These are phyloP conservation scores for Trametes villosa DNA, from an alignment of 768 basidiomycete species.

Conservation along the genomic window DNA sequence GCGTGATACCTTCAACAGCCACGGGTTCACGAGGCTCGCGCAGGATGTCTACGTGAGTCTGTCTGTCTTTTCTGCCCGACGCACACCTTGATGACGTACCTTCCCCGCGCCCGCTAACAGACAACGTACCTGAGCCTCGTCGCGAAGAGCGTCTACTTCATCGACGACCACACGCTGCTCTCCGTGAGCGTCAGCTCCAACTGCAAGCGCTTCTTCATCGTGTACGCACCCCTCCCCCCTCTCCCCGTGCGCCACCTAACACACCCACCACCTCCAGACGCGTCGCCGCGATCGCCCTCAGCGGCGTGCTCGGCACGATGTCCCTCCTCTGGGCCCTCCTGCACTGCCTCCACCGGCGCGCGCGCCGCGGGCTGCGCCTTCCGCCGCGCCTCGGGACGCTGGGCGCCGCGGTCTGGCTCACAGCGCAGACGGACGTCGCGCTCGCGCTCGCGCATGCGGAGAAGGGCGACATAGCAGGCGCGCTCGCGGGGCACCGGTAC, in stretches of 20 bases:
- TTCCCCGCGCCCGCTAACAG: constrained; percentile 29
- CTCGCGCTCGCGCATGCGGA: constrained; percentile 24
- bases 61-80: neutral
- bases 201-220: constrained; percentile 52
- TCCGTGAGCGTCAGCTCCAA: constrained; percentile 48
- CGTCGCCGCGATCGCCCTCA: neutral
- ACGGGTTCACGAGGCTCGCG: constrained; percentile 43
- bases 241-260: neutral
- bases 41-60: constrained; percentile 54
- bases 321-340: constrained; percentile 30
- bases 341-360: constrained; percentile 49
- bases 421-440: constrained; percentile 52
- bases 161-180: constrained; percentile 41
- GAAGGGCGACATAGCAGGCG: neutral
- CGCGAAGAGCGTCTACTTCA: constrained; percentile 56
- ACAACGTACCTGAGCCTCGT: constrained; percentile 52
- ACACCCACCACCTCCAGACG: neutral
- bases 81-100: neutral
- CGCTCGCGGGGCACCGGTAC: constrained; percentile 6
- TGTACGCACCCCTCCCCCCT: constrained; percentile 45
- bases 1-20: constrained; percentile 40
- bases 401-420: constrained; percentile 58
- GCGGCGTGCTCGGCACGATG: neutral
- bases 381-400: constrained; percentile 56
- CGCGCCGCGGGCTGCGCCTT: constrained; percentile 49